Evolutionary conservation across 306 rosid species (phyloP).

Genomic region (Begonia fuchsioides): DNA sequence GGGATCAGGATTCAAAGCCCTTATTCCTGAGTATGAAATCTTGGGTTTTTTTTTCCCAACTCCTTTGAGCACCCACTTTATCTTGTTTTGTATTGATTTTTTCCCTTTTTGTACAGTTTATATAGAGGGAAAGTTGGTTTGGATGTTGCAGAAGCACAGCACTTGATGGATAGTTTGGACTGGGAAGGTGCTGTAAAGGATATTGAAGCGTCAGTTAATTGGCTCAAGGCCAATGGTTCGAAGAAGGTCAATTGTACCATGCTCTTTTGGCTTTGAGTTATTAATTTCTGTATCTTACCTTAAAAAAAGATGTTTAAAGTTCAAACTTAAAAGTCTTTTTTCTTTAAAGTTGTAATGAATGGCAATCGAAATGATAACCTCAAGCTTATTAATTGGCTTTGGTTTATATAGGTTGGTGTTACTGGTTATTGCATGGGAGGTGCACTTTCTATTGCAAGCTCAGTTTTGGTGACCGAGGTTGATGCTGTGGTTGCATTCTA

Average conservation of each 20-base stretch:
- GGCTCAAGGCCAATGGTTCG: conserved; percentile 92
- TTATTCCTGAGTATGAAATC: conserved; percentile 66
- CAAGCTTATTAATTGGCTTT: neutral
- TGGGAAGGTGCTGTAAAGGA: conserved; percentile 98
- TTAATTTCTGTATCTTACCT: too few relatives aligned
- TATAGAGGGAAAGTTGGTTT: conserved; percentile 81
- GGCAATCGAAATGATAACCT: too few relatives aligned
- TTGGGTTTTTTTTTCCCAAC: conserved; percentile 1
- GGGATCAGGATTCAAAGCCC: conserved; percentile 68
- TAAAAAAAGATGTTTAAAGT: too few relatives aligned
- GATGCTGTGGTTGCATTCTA: conserved; percentile 91
- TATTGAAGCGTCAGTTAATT: conserved; percentile 62
- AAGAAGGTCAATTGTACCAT: conserved; percentile 47
- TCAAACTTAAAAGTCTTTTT: too few relatives aligned
- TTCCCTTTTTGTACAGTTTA: conserved; percentile 19
- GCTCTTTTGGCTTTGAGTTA: too few relatives aligned
- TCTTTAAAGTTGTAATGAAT: too few relatives aligned
- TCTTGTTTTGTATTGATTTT: conserved; percentile 2
- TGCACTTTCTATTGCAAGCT: conserved; percentile 92
- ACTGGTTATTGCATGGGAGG: conserved; percentile 99
- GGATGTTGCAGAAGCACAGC: conserved; percentile 90
- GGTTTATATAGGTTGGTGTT: conserved; percentile 59
- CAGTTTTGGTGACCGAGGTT: conserved; percentile 67
- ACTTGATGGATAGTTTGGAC: conserved; percentile 74
- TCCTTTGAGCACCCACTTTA: neutral